Base-by-base conservation (phyloP, 2,329 filamentous ascomycete genomes). In the Sordariomycetes sp. region DNA sequence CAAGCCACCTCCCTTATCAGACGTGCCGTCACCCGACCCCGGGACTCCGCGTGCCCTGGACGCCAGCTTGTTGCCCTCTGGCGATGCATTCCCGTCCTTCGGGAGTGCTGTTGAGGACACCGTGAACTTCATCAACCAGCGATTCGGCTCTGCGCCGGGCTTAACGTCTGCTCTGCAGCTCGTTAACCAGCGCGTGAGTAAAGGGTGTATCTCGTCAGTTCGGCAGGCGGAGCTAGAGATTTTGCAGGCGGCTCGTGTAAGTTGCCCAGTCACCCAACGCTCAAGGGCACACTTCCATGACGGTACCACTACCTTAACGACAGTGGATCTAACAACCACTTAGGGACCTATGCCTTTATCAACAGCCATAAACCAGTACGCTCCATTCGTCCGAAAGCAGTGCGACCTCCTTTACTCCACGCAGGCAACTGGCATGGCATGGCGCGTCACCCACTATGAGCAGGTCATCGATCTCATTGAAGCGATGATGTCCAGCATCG, bases 191-290 rank as follows among this genome's bases (percentile, higher is more conserved):
- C 69, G 66, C 15, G 64, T 75, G 54, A 64, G 63, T 34, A 64
- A 62, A n/a, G 71, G 70, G 10, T 64, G 63, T 50, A 67, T 76
- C 22, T 17, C 64, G 15, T 76, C 72, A 17, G 67, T 74, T 20
- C 72, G 79, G 15, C 72, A 71, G 52, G 65, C 79, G 1, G 79
- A 82, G 64, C 64, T 82, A 20, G 76, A 79, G 58, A 62, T 80
- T 4, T 69, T 81, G 55, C 70, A 75, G 57, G 71, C 70, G 13
- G 78, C 77, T 61, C 79, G 75, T 70, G 77, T 79, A 63, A 63
- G 70, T 59, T 3, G 28, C 10, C 17, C 34, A 8, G 28, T 12
- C 45, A 3, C 12, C 48, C 35, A 50, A 42, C 36, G 13, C n/a
- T 42, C 12, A 12, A 12, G 15, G 6, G 7, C n/a, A 17, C 6